Conservation (phyloP, 2,329 filamentous ascomycete species). For the Venturia nashicola region DNA sequence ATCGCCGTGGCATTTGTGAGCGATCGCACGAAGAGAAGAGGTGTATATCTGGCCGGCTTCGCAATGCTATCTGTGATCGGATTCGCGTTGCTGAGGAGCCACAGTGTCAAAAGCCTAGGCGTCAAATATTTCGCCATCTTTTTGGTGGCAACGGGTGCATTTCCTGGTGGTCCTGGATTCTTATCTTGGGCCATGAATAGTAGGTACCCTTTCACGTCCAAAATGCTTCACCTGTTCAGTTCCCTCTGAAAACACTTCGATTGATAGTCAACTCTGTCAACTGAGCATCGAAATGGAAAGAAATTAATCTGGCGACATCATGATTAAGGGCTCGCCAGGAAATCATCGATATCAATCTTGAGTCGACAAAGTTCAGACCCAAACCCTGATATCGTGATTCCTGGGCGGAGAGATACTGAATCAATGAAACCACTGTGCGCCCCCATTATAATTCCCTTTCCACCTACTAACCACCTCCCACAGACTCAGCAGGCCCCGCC, state of each 20-base stretch:
- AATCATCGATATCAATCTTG: too few species aligned
- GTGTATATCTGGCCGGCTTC: conserved; percentile 24
- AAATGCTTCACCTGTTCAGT: too few species aligned
- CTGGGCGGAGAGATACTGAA: too few species aligned
- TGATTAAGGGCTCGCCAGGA: too few species aligned
- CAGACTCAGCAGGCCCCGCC: conserved; percentile 42
- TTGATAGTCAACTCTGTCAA: too few species aligned
- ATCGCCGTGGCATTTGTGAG: conserved; percentile 23
- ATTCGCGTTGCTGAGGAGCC: conserved; percentile 39
- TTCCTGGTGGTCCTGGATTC: conserved; percentile 46
- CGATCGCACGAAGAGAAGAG: conserved; percentile 25
- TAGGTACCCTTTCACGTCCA: conserved; percentile 12
- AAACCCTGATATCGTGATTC: too few species aligned
- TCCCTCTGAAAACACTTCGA: too few species aligned
- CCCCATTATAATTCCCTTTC: background rate
- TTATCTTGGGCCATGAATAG: conserved; percentile 48
- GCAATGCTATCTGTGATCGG: conserved; percentile 34
- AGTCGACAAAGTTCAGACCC: too few species aligned
- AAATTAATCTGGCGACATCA: too few species aligned
- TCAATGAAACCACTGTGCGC: too few species aligned
- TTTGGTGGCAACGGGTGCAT: conserved; percentile 43
- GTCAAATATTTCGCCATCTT: conserved; percentile 42
- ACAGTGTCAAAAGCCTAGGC: conserved; percentile 21
- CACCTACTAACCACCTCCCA: conserved; percentile 13
- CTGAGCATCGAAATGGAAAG: too few species aligned